Base-by-base conservation (phyloP, 768 basidiomycete genomes). In the Pleurotus citrinopileatus region DNA sequence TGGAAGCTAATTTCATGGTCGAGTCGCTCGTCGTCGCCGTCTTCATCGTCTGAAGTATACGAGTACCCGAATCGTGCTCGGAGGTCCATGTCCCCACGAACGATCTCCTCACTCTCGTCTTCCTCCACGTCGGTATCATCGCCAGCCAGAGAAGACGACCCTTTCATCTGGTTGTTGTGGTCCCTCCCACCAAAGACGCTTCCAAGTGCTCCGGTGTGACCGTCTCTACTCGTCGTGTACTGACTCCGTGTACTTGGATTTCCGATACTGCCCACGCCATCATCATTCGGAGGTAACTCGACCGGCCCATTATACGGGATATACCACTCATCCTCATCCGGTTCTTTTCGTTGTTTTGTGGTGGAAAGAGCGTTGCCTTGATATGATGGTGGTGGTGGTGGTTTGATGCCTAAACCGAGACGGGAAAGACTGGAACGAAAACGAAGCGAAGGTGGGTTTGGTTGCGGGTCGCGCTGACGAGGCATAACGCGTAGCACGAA, bases 261-360 rank as follows among this genome's bases (percentile, higher is more conserved):
- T 22, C 43, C 43, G 43, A 44, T 44, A 44, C 43, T 44, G 10
- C 43, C 43, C 12, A 23, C 12, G 12, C 43, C 43, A 44, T 44
- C 43, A 26, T 8, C 43, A 9, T 8, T 22, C 43, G 26, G 20
- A 9, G 73, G 70, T n/a, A 66, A 64, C 58, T 86, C 83, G 67
- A 80, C 78, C 1, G 84, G 82, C 0, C 83, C 82, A 57, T 80
- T 81, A 72, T 86, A 84, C 0, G 84, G 83, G 44, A 81, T 81
- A 66, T 83, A 84, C 79, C 81, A 82, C 53, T 83, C 78, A 17
- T 78, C 77, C 20, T 76, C 70, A 12, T 62, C 51, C n/a, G 7
- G 38, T 40, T 19, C 26, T 45, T 42, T 60, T 57, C 44, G 51
- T 60, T 48, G 47, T 59, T 13, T 9, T 53, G 43, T 17, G 19